Evolutionary conservation across 1,284 basidiomycete species (phyloP).

Genomic region (Trametes polyzona): DNA sequence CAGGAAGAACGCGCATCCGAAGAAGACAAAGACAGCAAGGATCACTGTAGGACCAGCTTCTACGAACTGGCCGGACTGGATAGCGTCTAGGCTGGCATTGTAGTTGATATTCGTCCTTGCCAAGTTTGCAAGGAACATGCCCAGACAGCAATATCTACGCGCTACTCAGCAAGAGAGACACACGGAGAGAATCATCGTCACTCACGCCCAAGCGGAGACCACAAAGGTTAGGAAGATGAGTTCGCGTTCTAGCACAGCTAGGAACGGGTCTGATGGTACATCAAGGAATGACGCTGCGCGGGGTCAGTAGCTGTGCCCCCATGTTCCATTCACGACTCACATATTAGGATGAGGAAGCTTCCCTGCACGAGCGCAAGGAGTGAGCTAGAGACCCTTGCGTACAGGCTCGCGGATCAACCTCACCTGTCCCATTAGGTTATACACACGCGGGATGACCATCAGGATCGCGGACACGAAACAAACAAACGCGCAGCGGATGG

Average conservation of each 20-base stretch:
- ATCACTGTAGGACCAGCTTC: conserved; percentile 68
- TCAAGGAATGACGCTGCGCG: conserved; percentile 63
- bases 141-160: conserved; percentile 68
- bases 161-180: not conserved
- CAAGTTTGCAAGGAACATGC: conserved; percentile 64
- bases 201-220: conserved; percentile 65
- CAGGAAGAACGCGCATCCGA: conserved; percentile 64
- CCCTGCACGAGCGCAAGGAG: conserved; percentile 44
- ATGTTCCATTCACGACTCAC: conserved; percentile 36
- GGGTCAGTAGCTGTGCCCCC: not conserved
- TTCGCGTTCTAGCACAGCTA: conserved; percentile 73
- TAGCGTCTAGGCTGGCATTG: conserved; percentile 40
- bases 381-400: not conserved
- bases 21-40: conserved; percentile 65
- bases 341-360: conserved; percentile 68
- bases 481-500: conserved; percentile 63
- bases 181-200: conserved; percentile 19
- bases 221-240: conserved; percentile 60
- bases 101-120: conserved; percentile 53
- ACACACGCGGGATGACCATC: conserved; percentile 60
- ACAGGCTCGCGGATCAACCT: conserved; percentile 7
- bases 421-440: conserved; percentile 64
- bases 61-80: conserved; percentile 57
- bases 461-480: conserved; percentile 68
- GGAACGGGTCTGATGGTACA: conserved; percentile 70